Percentiles rank a stretch among this genome's conserved stretches.
phyloP scores from a whole-genome alignment of 2,329 filamentous ascomycete genomes.

The Claviceps citrina region DNA sequence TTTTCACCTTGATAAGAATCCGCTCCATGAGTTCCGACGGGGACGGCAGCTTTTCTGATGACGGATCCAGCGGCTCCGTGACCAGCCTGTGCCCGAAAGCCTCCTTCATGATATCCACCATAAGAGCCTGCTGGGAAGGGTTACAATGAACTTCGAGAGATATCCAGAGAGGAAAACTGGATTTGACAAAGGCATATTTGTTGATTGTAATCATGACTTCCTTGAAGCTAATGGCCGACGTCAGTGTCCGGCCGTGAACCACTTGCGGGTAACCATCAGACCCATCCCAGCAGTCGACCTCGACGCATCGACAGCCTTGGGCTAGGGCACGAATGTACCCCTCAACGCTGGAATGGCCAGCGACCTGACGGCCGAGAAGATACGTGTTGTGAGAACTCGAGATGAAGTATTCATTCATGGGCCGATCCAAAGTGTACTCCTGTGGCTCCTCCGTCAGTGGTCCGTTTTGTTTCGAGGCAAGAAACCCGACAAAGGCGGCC shows the following conservation, averaged over 20 bases:
- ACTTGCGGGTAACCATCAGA: conserved; percentile 75
- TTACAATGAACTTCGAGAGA: conserved; percentile 94
- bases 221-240: conserved; percentile 72
- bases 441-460: conserved; percentile 46
- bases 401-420: conserved; percentile 93
- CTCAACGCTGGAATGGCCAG: conserved; percentile 81
- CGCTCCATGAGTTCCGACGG: conserved; percentile 72
- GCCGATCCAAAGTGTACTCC: conserved; percentile 55
- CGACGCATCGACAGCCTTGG: conserved; percentile 83
- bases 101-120: conserved; percentile 80
- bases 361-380: conserved; percentile 77
- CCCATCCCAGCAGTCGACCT: conserved; percentile 97
- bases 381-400: conserved; percentile 99
- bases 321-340: conserved; percentile 83
- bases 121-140: conserved; percentile 63
- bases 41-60: conserved; percentile 56
- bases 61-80: conserved; percentile 55
- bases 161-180: conserved; percentile 80
- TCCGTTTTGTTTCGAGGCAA: conserved; percentile 60
- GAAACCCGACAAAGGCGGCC: conserved; percentile 60
- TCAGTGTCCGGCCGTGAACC: conserved; percentile 79
- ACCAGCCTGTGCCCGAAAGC: conserved; percentile 71
- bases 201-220: conserved; percentile 89
- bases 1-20: conserved; percentile 91
- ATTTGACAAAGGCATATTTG: conserved; percentile 81